A percentile compares a stretch with the other conserved stretches of the same genome.
Evolutionary conservation across 148 eudicot species (phyloP).

Genomic region (Polygonum aviculare): DNA sequence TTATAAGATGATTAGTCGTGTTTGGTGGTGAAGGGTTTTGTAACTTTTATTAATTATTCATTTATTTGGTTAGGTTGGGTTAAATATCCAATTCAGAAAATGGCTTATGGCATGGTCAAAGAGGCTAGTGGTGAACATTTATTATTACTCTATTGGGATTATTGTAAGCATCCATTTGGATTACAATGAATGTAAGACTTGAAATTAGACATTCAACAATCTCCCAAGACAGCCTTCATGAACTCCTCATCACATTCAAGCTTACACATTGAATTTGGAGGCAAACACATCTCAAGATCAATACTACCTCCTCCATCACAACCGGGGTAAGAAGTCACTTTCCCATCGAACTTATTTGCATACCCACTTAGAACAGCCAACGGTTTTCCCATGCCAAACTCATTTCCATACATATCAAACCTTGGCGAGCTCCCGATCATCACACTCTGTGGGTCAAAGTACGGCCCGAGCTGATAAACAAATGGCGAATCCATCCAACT

Average conservation of each 20-base stretch:
- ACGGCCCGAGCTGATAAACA: background rate
- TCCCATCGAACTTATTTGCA: constrained; percentile 54
- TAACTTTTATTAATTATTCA: too few relatives aligned
- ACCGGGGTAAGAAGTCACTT: constrained; percentile 52
- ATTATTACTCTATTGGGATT: background rate
- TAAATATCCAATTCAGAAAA: too few relatives aligned
- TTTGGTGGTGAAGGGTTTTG: too few relatives aligned
- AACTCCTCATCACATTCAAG: constrained; percentile 42
- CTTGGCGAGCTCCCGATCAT: constrained; percentile 10
- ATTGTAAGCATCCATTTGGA: too few relatives aligned
- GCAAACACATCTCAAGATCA: constrained; percentile 61
- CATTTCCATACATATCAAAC: constrained; percentile 16
- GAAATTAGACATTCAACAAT: too few relatives aligned
- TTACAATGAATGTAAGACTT: too few relatives aligned
- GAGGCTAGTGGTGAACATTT: too few relatives aligned
- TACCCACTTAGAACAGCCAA: constrained; percentile 32
- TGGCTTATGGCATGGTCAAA: too few relatives aligned
- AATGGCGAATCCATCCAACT: constrained; percentile 8
- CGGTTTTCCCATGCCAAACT: background rate
- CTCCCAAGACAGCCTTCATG: constrained; percentile 35
- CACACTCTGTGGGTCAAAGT: constrained; percentile 11
- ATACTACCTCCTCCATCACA: constrained; percentile 47
- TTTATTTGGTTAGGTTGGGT: too few relatives aligned
- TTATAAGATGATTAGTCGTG: too few relatives aligned
- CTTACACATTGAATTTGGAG: constrained; percentile 42